phyloP scores from a whole-genome alignment of 192 early-diverging fungal genomes.

The Paraglomus occultum region DNA sequence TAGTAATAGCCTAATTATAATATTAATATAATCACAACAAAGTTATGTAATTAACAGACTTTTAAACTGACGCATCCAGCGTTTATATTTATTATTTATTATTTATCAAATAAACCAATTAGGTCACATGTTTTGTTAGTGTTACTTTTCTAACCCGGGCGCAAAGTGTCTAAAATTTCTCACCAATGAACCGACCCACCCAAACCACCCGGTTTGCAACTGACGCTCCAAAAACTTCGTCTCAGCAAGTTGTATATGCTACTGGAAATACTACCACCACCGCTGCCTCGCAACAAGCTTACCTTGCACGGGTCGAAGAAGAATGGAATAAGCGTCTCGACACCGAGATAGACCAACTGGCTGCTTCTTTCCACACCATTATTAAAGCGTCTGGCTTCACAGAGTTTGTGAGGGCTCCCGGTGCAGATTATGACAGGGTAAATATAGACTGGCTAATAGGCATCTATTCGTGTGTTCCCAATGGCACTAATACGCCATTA shows the following conservation, averaged over 20 bases:
- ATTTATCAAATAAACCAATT: no score
- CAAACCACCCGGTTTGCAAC: slow-evolving; percentile 2
- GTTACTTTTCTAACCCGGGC: no score
- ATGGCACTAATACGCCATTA: background rate
- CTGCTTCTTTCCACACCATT: slow-evolving; percentile 5
- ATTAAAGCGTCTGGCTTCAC: slow-evolving; percentile 12
- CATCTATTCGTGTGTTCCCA: no score
- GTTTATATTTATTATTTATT: no score
- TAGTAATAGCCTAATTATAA: no score
- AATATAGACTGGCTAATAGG: no score
- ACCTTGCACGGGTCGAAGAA: slow-evolving; percentile 23
- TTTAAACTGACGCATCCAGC: no score
- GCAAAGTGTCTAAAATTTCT: no score
- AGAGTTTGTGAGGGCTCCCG: slow-evolving; percentile 4
- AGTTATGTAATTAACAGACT: no score
- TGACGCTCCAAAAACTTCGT: slow-evolving; percentile 22
- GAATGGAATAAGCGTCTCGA: slow-evolving; percentile 22
- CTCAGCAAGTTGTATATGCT: background rate
- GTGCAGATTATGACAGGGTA: slow-evolving; percentile 19
- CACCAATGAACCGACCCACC: background rate
- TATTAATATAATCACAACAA: no score
- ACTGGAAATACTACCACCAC: slow-evolving; percentile 19
- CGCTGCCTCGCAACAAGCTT: slow-evolving; percentile 19
- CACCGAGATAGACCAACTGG: slow-evolving; percentile 22
- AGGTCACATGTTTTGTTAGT: no score